Conservation (phyloP, 2,329 filamentous ascomycete species). For the Emmonsiellopsis sp. region DNA sequence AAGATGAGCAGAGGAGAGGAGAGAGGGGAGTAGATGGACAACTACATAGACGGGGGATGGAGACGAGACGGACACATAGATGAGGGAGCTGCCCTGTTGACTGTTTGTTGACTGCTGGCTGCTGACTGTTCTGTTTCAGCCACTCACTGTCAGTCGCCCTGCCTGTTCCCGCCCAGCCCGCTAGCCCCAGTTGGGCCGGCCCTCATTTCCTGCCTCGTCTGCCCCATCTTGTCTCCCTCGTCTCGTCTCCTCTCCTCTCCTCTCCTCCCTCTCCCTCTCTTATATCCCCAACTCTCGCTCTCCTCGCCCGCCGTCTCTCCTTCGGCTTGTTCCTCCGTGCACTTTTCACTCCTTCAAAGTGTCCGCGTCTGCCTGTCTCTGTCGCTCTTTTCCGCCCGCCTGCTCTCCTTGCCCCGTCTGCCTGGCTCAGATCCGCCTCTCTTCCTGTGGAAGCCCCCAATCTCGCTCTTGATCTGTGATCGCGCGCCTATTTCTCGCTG, state of each 20-base stretch:
- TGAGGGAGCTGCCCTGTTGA: no score
- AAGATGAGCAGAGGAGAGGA: no score
- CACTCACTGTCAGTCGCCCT: no score
- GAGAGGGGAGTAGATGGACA: no score
- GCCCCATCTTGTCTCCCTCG: conserved; percentile 4
- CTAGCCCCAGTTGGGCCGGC: no score
- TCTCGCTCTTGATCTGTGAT: conserved; percentile 22
- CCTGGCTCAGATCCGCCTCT: background rate
- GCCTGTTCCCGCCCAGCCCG: no score
- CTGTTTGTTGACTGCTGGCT: no score
- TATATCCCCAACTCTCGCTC: conserved; percentile 1
- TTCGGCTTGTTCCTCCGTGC: conserved; percentile 9
- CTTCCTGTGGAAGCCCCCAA: conserved; percentile 30
- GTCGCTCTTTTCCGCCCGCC: conserved; percentile 8
- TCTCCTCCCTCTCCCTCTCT: conserved; percentile 14
- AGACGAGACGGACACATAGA: no score
- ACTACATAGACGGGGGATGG: no score
- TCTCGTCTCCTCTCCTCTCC: conserved; percentile 10
- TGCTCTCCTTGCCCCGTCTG: conserved; percentile 15
- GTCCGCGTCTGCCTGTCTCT: conserved; percentile 8
- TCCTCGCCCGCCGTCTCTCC: conserved; percentile 1
- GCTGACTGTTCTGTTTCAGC: no score
- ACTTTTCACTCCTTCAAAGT: conserved; percentile 18
- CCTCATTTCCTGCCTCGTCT: conserved; percentile 4
- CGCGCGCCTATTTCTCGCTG: no score